Percentiles rank a stretch among this genome's conserved stretches.
Evolutionary conservation across 2,329 filamentous ascomycete genomes (phyloP).

Genomic region (Thelonectria blattea): DNA sequence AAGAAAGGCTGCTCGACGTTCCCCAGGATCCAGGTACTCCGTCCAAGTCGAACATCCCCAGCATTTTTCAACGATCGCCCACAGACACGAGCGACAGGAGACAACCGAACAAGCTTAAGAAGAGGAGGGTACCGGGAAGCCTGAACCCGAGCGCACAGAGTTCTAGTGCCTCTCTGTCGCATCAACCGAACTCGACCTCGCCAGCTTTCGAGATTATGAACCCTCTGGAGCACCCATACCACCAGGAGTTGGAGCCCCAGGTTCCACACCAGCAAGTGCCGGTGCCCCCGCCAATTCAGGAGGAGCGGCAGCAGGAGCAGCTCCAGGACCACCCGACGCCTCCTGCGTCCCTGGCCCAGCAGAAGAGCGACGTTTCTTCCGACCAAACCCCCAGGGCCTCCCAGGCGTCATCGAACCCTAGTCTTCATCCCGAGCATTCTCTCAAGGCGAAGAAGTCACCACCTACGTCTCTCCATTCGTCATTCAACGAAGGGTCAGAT

Average conservation of each 20-base stretch:
- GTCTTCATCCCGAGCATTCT: slow-evolving; percentile 52
- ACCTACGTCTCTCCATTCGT: slow-evolving; percentile 77
- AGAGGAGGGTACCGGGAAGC: slow-evolving; percentile 79
- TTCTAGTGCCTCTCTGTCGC: slow-evolving; percentile 76
- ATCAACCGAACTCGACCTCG: slow-evolving; percentile 52
- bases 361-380: slow-evolving; percentile 44
- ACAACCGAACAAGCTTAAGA: slow-evolving; percentile 88
- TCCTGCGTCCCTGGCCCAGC: slow-evolving; percentile 26
- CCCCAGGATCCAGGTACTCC: slow-evolving; percentile 57
- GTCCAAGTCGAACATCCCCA: slow-evolving; percentile 69
- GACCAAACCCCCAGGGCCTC: slow-evolving; percentile 56
- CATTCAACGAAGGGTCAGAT: slow-evolving; percentile 82
- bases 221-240: slow-evolving; percentile 49
- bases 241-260: slow-evolving; percentile 29
- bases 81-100: slow-evolving; percentile 66
- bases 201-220: slow-evolving; percentile 54
- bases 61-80: slow-evolving; percentile 74
- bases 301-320: slow-evolving; percentile 30
- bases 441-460: slow-evolving; percentile 75
- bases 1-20: slow-evolving; percentile 54
- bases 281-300: slow-evolving; percentile 28
- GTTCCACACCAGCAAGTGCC: slow-evolving; percentile 23
- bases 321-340: slow-evolving; percentile 27
- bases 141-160: slow-evolving; percentile 88
- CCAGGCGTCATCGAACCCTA: slow-evolving; percentile 51